Conservation (phyloP, 1,139 yeast genomes). For the Saccharomyces uvarum region DNA sequence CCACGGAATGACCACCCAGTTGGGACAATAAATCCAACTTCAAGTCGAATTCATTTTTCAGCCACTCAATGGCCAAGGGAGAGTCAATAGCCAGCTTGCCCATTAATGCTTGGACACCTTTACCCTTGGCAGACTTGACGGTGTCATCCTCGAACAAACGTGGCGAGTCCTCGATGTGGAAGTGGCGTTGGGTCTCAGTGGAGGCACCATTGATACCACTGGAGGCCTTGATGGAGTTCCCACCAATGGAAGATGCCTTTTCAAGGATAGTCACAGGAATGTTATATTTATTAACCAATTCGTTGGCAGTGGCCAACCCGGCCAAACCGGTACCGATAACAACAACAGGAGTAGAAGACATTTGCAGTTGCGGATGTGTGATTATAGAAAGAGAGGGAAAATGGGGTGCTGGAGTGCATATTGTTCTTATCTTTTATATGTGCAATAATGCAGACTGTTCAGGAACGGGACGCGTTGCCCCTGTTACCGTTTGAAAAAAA, state of each 20-base stretch:
- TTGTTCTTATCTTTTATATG: neutral
- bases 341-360: conserved; percentile 36
- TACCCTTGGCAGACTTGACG: conserved; percentile 52
- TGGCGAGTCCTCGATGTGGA: conserved; percentile 47
- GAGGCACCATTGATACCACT: conserved; percentile 75
- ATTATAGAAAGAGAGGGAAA: neutral
- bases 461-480: neutral
- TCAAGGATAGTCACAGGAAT: conserved; percentile 55
- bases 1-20: conserved; percentile 67
- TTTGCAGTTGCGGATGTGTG: neutral
- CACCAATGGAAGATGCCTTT: conserved; percentile 59
- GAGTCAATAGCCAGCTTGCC: conserved; percentile 36
- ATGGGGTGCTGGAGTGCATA: neutral
- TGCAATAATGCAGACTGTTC: neutral
- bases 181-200: conserved; percentile 51
- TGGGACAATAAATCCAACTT: conserved; percentile 61
- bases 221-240: conserved; percentile 75
- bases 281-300: conserved; percentile 44
- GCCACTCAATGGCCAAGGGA: conserved; percentile 63
- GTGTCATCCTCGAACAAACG: conserved; percentile 61
- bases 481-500: neutral
- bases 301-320: conserved; percentile 70
- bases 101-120: conserved; percentile 46
- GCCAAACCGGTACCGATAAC: conserved; percentile 79
- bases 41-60: conserved; percentile 52